A percentile compares a stretch with the other conserved stretches of the same genome.
Evolutionary conservation across 2,329 filamentous ascomycete species (phyloP).

Genomic region (Stagonosporopsis vannaccii): DNA sequence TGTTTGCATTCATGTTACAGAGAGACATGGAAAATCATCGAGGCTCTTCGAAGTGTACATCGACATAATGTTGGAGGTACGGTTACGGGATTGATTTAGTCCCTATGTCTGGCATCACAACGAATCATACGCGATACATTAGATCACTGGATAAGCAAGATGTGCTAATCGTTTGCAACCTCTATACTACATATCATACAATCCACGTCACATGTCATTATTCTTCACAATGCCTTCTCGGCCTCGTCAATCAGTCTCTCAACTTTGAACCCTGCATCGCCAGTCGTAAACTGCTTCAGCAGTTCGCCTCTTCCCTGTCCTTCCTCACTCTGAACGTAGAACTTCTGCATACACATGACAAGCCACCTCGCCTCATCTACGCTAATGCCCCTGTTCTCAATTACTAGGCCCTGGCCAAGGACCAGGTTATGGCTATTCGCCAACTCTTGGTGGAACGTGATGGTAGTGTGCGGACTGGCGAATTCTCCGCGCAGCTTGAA

Average conservation of each 20-base stretch:
- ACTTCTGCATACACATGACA: slow-evolving; percentile 90
- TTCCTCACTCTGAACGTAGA: slow-evolving; percentile 73
- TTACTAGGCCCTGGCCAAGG: slow-evolving; percentile 82
- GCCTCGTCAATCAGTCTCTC: slow-evolving; percentile 88
- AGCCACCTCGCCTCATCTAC: slow-evolving; percentile 88
- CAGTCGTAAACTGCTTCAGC: slow-evolving; percentile 81
- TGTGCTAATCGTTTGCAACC: background rate
- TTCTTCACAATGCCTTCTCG: slow-evolving; percentile 68
- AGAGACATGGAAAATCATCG: background rate
- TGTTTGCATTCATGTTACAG: background rate
- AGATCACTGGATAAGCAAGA: background rate
- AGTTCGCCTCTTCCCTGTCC: slow-evolving; percentile 62
- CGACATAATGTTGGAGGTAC: background rate
- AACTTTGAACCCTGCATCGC: slow-evolving; percentile 80
- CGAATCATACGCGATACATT: background rate
- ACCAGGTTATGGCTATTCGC: slow-evolving; percentile 77
- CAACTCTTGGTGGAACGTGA: slow-evolving; percentile 90
- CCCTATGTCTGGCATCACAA: background rate
- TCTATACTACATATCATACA: slow-evolving; percentile 13
- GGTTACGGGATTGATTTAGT: background rate
- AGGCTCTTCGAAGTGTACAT: background rate
- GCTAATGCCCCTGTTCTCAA: slow-evolving; percentile 76
- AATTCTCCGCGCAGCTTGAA: slow-evolving; percentile 92
- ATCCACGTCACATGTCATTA: too few species aligned
- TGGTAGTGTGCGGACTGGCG: slow-evolving; percentile 88